Conservation (phyloP, 805 yeast species). For the Schwanniomyces yamadae region DNA sequence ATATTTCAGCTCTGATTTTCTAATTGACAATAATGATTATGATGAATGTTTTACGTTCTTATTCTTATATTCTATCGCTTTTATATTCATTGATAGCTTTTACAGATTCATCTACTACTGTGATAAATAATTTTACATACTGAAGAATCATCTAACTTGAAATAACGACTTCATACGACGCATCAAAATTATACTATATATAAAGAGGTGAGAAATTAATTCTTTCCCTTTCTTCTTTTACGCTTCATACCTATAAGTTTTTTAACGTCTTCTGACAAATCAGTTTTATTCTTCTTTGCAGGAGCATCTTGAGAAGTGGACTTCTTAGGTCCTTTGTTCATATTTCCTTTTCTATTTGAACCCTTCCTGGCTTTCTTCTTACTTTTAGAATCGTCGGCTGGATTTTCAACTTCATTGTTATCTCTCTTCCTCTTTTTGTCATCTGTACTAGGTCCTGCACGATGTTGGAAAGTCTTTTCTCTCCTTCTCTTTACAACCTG, state of each 20-base stretch:
- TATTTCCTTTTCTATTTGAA: constrained; percentile 41
- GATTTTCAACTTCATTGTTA: constrained; percentile 11
- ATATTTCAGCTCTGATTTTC: too few species aligned
- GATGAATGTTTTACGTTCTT: constrained; percentile 4
- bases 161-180: too few species aligned
- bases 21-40: constrained; percentile 6
- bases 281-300: constrained; percentile 25
- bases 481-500: constrained; percentile 88
- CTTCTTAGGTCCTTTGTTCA: constrained; percentile 40
- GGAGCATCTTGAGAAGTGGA: constrained; percentile 4
- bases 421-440: constrained; percentile 19
- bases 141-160: too few species aligned
- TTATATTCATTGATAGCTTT: not conserved
- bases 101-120: too few species aligned
- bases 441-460: constrained; percentile 20
- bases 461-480: constrained; percentile 54
- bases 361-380: constrained; percentile 28
- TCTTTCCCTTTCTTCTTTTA: constrained; percentile 56
- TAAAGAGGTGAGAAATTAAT: too few species aligned
- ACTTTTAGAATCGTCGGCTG: constrained; percentile 13
- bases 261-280: constrained; percentile 54
- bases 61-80: constrained; percentile 1
- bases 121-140: too few species aligned
- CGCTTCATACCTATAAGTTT: constrained; percentile 68
- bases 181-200: too few species aligned